These are phyloP conservation scores for Asclepias syriaca DNA, from an alignment of 257 asterid genomes.

Conservation along the genomic window DNA sequence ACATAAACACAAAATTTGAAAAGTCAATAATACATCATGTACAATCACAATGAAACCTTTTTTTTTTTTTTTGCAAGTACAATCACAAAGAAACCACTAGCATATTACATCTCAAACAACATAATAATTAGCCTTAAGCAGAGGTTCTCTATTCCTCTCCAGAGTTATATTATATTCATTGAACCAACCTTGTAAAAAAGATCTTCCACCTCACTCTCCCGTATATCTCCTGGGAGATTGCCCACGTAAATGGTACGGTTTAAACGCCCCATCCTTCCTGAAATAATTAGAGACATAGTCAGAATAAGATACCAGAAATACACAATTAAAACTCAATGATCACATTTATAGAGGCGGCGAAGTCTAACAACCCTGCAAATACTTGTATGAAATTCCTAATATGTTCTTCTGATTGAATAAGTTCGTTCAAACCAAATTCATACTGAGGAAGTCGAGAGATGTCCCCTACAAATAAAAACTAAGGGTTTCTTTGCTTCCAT, in stretches of 20 bases:
- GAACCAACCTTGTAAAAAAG: constrained; percentile 67
- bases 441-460: background rate
- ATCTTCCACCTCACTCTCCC: constrained; percentile 77
- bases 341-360: background rate
- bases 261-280: constrained; percentile 57
- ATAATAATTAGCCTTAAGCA: background rate
- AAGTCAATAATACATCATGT: background rate
- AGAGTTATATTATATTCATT: background rate
- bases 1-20: background rate
- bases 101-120: background rate
- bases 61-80: background rate
- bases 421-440: background rate
- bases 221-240: constrained; percentile 74
- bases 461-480: too few species aligned
- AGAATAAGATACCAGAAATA: background rate
- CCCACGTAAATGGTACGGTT: constrained; percentile 76
- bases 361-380: background rate
- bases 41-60: background rate
- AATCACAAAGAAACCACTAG: background rate
- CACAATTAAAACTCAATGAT: background rate
- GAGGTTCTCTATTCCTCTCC: background rate
- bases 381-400: background rate
- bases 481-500: too few species aligned
- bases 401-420: background rate
- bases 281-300: constrained; percentile 1